Evolutionary conservation across 23 red algal genomes (phyloP), one percentile per base, ranked within the genome.

Genomic region (Gracilariopsis chorda): DNA sequence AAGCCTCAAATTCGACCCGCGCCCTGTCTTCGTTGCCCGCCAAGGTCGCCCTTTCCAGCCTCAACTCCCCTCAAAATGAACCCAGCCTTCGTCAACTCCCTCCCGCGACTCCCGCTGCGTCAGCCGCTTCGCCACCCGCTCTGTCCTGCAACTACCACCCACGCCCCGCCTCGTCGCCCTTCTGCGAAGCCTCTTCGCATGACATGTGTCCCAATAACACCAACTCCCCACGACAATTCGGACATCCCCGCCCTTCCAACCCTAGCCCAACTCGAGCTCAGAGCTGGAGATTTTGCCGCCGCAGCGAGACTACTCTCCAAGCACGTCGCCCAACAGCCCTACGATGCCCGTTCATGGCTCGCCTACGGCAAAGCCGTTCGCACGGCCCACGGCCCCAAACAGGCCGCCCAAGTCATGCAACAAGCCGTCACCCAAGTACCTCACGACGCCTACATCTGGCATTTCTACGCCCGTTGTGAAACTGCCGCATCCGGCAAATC

Each of bases 391-490:
- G 82, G 82, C 21, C 0, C 51, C 21, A 57, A 53, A 43, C 76
- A 59, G 24, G 86, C 56, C 4, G 4, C 32, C 0, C 48, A 63
- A 24, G 49, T 90, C n/a, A n/a, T 90, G 56, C 25, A 68, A 48
- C 68, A 53, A 21, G 86, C 86, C 36, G 72, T 78, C 0, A 19
- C 9, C 11, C 19, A 43, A 11, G 86, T 78, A 0, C 47, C 28
- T 28, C 23, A 78, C 69, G 86, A 90, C 33, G 68, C 86, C 3
- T 79, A 79, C 48, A 13, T 90, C 5, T 90, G 86, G 86, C 86
- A 90, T 59, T 75, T 61, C 23, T 90, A 63, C 16, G 86, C 86
- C 8, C 30, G 12, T 45, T 51, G 32, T 12, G 72, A 59, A 48
- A 37, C 32, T 48, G 53, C 34, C 11, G 41, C 33, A 7, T 40